These are phyloP conservation scores for Pugionium dolabratum DNA, from an alignment of 345 rosid species.

Conservation along the genomic window DNA sequence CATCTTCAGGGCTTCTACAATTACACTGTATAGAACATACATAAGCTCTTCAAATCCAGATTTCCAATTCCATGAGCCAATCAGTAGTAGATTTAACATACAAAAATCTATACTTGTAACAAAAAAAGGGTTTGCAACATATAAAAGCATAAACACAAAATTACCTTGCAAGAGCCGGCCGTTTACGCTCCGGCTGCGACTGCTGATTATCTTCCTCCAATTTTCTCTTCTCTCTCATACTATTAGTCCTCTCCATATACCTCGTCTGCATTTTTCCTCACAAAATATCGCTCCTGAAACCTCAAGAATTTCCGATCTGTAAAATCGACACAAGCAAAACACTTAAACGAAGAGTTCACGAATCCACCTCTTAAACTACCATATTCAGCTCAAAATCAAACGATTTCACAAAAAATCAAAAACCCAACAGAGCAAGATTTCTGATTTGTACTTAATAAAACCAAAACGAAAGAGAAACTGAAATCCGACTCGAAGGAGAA, in stretches of 20 bases:
- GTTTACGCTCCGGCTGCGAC: slow-evolving; percentile 73
- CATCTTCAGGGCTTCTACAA: slow-evolving; percentile 96
- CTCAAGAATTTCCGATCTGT: slow-evolving; percentile 25
- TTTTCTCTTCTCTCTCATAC: slow-evolving; percentile 80
- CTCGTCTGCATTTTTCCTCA: slow-evolving; percentile 60
- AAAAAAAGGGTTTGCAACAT: slow-evolving; percentile 12
- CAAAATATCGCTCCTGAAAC: slow-evolving; percentile 6
- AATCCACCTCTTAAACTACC: neutral
- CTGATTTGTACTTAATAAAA: neutral
- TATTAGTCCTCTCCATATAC: slow-evolving; percentile 78
- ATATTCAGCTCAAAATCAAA: slow-evolving; percentile 2
- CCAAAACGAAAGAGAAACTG: slow-evolving; percentile 1
- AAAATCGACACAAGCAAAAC: slow-evolving; percentile 24
- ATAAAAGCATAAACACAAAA: slow-evolving; percentile 11
- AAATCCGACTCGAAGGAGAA: slow-evolving; percentile 23
- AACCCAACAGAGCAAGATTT: neutral
- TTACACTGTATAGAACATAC: slow-evolving; percentile 59
- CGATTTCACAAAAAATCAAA: neutral
- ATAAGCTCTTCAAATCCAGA: slow-evolving; percentile 15
- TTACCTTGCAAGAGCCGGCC: slow-evolving; percentile 93
- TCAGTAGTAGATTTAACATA: neutral
- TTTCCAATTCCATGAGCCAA: neutral
- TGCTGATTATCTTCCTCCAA: slow-evolving; percentile 47
- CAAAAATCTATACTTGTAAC: neutral
- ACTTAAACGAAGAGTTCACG: neutral